Evolutionary conservation across 176 grass and related monocot genomes (phyloP).

Genomic region (Alopecurus myosuroides): DNA sequence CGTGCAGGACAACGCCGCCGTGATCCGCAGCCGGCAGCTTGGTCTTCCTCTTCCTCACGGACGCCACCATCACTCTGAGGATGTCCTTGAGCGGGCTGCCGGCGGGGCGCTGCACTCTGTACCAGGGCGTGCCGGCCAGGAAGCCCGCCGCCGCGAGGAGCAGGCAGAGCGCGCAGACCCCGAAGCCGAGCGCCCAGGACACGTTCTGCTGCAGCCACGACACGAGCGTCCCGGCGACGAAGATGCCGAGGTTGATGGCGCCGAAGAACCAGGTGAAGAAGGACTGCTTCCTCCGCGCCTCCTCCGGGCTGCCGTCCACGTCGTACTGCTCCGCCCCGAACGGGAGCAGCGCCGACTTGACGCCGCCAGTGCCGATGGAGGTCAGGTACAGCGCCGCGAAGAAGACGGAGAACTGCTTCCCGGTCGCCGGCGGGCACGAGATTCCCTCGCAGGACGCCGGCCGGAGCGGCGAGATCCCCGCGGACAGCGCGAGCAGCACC

Average conservation of each 20-base stretch:
- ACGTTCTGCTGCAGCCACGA: constrained; percentile 71
- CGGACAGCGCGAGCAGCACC: constrained; percentile 45
- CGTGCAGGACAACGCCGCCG: constrained; percentile 17
- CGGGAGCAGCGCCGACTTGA: constrained; percentile 68
- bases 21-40: neutral
- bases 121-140: constrained; percentile 46
- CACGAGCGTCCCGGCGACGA: constrained; percentile 58
- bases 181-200: constrained; percentile 67
- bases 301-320: constrained; percentile 19
- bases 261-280: constrained; percentile 86
- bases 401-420: constrained; percentile 52
- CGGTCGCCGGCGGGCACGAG: constrained; percentile 40
- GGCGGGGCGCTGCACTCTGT: constrained; percentile 34
- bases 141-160: constrained; percentile 42
- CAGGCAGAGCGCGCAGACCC: constrained; percentile 50
- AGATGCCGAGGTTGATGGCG: constrained; percentile 63
- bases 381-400: constrained; percentile 64
- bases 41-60: constrained; percentile 35
- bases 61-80: constrained; percentile 42
- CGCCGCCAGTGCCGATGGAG: constrained; percentile 67
- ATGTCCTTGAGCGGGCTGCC: constrained; percentile 62
- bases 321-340: constrained; percentile 88
- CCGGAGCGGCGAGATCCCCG: constrained; percentile 44
- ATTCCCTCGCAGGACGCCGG: constrained; percentile 42
- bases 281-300: constrained; percentile 46